Conservation (phyloP, 768 basidiomycete species). For the Suillus americanus region DNA sequence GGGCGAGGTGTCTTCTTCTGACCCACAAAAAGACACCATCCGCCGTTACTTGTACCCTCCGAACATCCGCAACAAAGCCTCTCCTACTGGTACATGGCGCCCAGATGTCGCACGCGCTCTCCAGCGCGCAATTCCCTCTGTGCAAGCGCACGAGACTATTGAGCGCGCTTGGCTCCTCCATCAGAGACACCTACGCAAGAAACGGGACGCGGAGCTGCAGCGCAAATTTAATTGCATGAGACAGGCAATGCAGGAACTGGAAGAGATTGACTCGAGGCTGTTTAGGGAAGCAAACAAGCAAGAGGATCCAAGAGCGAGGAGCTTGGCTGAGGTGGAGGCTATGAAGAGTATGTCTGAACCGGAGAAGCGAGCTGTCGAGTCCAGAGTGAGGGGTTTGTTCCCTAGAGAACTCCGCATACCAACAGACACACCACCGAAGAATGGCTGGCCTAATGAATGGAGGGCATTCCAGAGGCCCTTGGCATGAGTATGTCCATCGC, state of each 20-base stretch:
- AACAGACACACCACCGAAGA: conserved; percentile 77
- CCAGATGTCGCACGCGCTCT: conserved; percentile 76
- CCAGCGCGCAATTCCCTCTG: conserved; percentile 82
- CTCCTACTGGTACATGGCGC: conserved; percentile 84
- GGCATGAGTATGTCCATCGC: background rate
- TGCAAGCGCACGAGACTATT: conserved; percentile 89
- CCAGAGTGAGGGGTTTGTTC: conserved; percentile 77
- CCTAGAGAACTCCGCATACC: conserved; percentile 87
- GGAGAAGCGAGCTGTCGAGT: conserved; percentile 72
- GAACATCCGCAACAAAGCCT: conserved; percentile 65
- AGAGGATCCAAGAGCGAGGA: conserved; percentile 72
- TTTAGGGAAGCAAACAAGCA: conserved; percentile 72
- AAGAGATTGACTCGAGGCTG: conserved; percentile 45
- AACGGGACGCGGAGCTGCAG: conserved; percentile 63
- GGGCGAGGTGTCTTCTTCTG: conserved; percentile 30
- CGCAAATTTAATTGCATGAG: conserved; percentile 83
- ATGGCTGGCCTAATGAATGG: conserved; percentile 89
- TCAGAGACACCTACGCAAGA: conserved; percentile 69
- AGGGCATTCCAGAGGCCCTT: conserved; percentile 60
- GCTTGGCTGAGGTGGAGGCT: conserved; percentile 52
- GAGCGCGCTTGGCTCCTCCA: conserved; percentile 88
- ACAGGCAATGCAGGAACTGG: conserved; percentile 81
- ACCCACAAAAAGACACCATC: conserved; percentile 70
- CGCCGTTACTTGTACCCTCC: conserved; percentile 80
- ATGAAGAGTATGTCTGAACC: conserved; percentile 61